phyloP scores from a whole-genome alignment of 495 filamentous ascomycete species.

The Xylaria curta region DNA sequence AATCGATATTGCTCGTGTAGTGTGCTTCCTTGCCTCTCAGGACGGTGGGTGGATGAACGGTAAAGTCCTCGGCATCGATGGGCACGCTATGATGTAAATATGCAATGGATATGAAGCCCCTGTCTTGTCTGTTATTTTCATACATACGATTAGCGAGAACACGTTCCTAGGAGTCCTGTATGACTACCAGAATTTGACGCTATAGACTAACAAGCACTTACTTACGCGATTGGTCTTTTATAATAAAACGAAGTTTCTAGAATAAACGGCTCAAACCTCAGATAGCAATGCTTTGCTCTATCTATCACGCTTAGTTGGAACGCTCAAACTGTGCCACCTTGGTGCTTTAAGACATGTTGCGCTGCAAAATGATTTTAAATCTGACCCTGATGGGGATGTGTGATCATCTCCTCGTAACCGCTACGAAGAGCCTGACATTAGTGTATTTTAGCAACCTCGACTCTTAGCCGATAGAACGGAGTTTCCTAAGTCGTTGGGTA shows the following conservation, averaged over 20 bases:
- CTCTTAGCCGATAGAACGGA: neutral
- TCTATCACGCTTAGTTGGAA: neutral
- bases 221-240: neutral
- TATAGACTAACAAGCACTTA: conserved; percentile 4
- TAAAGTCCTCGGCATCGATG: conserved; percentile 58
- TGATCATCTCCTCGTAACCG: neutral
- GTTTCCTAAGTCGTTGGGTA: neutral
- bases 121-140: neutral
- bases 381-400: neutral
- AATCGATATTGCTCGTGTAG: conserved; percentile 68
- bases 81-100: conserved; percentile 55
- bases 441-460: neutral
- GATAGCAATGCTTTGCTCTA: neutral
- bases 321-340: neutral
- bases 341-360: neutral
- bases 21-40: conserved; percentile 68
- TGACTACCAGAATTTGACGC: neutral
- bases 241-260: neutral
- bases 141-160: neutral
- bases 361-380: neutral
- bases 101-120: neutral
- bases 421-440: neutral
- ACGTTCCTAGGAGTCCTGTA: neutral
- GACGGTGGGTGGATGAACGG: conserved; percentile 73
- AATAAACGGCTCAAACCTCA: neutral